phyloP scores from a whole-genome alignment of 1,284 basidiomycete genomes.

The Fomitopsis pinicola region DNA sequence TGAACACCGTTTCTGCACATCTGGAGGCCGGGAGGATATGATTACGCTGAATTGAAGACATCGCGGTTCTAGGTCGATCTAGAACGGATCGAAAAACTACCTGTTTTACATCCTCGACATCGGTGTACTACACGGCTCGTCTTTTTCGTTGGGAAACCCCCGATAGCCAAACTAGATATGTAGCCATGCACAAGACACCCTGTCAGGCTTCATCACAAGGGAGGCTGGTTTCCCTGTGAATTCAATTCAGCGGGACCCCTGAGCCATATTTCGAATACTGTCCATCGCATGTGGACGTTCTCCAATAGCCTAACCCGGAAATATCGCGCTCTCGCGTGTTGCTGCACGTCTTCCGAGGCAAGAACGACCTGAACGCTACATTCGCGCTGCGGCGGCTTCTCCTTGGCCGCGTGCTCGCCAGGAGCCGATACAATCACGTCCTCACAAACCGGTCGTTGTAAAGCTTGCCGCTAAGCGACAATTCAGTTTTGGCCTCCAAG shows the following conservation, averaged over 20 bases:
- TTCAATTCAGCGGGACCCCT: slow-evolving; percentile 13
- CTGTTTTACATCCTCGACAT: too few relatives aligned
- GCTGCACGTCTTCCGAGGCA: slow-evolving; percentile 17
- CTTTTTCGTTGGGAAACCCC: too few relatives aligned
- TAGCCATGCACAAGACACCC: too few relatives aligned
- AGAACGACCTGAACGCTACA: slow-evolving; percentile 27
- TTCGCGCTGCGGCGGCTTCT: slow-evolving; percentile 22
- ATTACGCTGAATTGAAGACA: too few relatives aligned
- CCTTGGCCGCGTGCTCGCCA: not conserved
- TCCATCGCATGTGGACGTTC: slow-evolving; percentile 35
- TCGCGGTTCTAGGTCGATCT: too few relatives aligned
- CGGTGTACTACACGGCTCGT: too few relatives aligned
- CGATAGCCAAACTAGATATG: too few relatives aligned
- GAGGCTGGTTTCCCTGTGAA: too few relatives aligned
- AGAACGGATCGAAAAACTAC: too few relatives aligned
- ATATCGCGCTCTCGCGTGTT: slow-evolving; percentile 21
- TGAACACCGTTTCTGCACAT: too few relatives aligned
- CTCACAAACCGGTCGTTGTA: slow-evolving; percentile 15
- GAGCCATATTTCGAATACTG: slow-evolving; percentile 44
- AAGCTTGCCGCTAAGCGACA: slow-evolving; percentile 12
- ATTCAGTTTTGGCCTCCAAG: slow-evolving; percentile 1
- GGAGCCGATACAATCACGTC: slow-evolving; percentile 8
- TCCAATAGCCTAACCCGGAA: slow-evolving; percentile 32
- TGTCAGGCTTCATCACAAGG: too few relatives aligned
- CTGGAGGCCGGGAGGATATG: too few relatives aligned